These are phyloP conservation scores for Fusarium aywerte DNA, from an alignment of 2,329 filamentous ascomycete genomes.

Conservation along the genomic window DNA sequence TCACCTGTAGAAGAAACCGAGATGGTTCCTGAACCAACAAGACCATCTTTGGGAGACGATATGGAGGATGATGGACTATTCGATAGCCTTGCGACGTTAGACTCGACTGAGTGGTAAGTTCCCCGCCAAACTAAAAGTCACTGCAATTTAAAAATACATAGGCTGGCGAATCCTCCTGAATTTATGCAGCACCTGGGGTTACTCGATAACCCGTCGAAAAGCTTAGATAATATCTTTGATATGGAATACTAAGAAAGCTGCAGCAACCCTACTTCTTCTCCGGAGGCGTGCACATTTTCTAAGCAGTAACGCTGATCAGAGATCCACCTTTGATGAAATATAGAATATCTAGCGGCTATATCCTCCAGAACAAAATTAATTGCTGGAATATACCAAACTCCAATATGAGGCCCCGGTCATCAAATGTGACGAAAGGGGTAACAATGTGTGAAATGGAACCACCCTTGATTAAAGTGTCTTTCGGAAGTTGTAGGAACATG, in stretches of 20 bases:
- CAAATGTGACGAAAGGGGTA: no score
- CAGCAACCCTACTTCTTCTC: fast-evolving
- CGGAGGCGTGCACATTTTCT: no score
- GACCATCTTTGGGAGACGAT: not conserved
- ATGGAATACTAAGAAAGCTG: not conserved
- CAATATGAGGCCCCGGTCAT: no score
- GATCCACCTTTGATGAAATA: no score
- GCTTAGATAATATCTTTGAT: constrained; percentile 2
- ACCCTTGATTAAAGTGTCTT: no score
- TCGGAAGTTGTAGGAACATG: not conserved
- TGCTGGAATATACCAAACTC: no score
- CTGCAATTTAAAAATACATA: not conserved
- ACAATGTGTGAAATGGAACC: no score
- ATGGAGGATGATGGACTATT: constrained; percentile 6
- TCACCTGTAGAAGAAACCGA: fast-evolving
- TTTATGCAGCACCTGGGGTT: constrained; percentile 23
- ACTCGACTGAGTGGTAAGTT: constrained; percentile 3
- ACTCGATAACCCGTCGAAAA: not conserved
- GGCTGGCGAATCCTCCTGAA: constrained; percentile 15
- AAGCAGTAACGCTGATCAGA: no score
- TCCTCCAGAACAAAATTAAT: no score
- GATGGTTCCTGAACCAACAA: not conserved
- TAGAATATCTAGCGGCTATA: no score
- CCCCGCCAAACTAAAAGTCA: fast-evolving
- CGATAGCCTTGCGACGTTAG: constrained; percentile 10